Conservation (phyloP, 2,329 filamentous ascomycete genomes). For the Alternaria solani region DNA sequence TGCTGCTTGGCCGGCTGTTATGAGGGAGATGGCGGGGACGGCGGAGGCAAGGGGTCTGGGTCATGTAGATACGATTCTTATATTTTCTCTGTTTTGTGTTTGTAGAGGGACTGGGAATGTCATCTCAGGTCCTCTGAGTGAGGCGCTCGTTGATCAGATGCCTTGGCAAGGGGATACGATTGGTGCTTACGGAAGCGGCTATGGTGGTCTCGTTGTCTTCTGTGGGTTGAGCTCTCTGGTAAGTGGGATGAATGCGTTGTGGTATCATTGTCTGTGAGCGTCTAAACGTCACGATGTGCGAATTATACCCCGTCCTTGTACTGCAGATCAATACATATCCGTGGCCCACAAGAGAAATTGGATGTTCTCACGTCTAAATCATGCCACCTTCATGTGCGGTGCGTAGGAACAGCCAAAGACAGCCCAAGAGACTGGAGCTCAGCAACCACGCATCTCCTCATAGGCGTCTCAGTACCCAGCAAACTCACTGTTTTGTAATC, state of each 20-base stretch:
- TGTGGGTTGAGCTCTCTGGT: not conserved
- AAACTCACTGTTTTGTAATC: not conserved
- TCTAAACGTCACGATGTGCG: not conserved
- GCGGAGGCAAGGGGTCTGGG: not conserved
- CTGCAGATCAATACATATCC: not conserved
- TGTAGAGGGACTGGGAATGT: not conserved
- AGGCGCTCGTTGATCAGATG: not conserved
- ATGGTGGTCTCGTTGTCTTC: constrained; percentile 6
- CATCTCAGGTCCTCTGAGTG: not conserved
- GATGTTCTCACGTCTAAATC: not conserved
- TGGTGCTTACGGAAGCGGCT: constrained; percentile 5
- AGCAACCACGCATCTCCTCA: not conserved
- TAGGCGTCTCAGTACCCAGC: not conserved
- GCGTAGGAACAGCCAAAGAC: too few species aligned
- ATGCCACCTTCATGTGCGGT: not conserved
- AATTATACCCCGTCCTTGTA: not conserved
- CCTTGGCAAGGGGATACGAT: not conserved
- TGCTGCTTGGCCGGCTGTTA: constrained; percentile 34
- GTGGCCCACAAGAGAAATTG: too few species aligned
- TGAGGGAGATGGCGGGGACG: constrained; percentile 10
- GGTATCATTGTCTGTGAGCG: not conserved
- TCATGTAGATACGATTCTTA: constrained; percentile 4
- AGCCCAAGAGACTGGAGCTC: not conserved
- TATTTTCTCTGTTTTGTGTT: not conserved
- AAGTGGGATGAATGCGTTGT: constrained; percentile 1